A percentile compares a stretch with the other conserved stretches of the same genome.
Evolutionary conservation across 768 basidiomycete genomes (phyloP).

Genomic region (Tylopilus balloui): DNA sequence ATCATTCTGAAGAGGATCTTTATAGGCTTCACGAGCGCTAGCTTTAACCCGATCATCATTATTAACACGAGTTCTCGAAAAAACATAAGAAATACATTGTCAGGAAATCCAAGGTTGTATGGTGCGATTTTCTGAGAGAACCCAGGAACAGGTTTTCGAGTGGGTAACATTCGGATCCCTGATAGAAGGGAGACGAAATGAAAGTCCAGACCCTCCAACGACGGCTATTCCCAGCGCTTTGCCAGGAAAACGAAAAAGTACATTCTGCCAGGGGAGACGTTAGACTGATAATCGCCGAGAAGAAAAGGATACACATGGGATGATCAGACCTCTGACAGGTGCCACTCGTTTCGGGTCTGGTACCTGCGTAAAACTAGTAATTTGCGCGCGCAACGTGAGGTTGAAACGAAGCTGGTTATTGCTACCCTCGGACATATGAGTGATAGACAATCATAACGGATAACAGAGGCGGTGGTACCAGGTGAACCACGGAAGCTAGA

Average conservation of each 20-base stretch:
- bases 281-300: background rate
- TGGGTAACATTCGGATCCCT: background rate
- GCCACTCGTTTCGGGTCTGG: background rate
- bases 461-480: too few species aligned
- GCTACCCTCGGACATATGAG: background rate
- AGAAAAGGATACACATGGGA: too few species aligned
- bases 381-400: too few species aligned
- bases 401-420: too few species aligned
- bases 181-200: background rate
- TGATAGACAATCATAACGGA: too few species aligned
- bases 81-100: too few species aligned
- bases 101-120: background rate
- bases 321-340: background rate
- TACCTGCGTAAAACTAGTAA: too few species aligned
- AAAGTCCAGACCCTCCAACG: background rate
- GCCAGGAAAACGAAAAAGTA: background rate
- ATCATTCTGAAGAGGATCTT: background rate
- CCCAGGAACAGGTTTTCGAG: background rate
- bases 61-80: background rate
- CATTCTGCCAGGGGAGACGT: background rate
- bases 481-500: too few species aligned
- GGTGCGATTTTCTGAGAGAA: background rate
- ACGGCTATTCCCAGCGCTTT: background rate
- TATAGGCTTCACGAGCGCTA: constrained; percentile 14
- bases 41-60: background rate